phyloP scores from a whole-genome alignment of 192 early-diverging fungal species.

The Gamsiella multidivaricata region DNA sequence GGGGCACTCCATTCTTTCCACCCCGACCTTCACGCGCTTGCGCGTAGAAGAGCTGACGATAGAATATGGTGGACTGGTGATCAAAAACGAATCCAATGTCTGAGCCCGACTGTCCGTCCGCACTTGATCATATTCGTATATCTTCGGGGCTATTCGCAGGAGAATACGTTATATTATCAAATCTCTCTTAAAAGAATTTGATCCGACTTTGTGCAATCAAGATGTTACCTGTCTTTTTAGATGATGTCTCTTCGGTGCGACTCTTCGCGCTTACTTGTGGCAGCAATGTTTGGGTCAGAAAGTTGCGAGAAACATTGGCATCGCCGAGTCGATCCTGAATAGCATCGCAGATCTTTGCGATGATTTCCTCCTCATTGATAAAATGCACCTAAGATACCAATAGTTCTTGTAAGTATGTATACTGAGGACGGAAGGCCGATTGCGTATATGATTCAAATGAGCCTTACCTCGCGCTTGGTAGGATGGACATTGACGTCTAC shows the following conservation, averaged over 20 bases:
- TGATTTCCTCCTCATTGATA: conserved; percentile 88
- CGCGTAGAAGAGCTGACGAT: conserved; percentile 2
- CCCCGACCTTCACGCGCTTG: conserved; percentile 25
- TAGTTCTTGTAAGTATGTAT: too few relatives aligned
- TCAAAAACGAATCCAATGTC: conserved; percentile 79
- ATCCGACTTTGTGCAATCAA: too few relatives aligned
- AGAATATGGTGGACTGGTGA: conserved; percentile 19
- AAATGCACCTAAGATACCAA: conserved; percentile 79
- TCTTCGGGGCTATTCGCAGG: conserved; percentile 36
- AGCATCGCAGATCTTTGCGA: conserved; percentile 72
- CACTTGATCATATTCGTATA: conserved; percentile 82
- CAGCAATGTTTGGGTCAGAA: conserved; percentile 70
- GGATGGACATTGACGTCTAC: conserved; percentile 99
- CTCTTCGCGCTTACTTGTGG: conserved; percentile 29
- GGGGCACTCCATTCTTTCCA: conserved; percentile 1
- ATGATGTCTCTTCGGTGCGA: conserved; percentile 6
- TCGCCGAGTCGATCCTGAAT: conserved; percentile 76
- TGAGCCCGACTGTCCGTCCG: conserved; percentile 86
- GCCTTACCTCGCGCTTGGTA: conserved; percentile 85
- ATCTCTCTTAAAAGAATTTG: neutral
- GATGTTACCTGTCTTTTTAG: conserved; percentile 39
- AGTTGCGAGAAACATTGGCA: conserved; percentile 80
- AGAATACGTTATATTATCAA: neutral
- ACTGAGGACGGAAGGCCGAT: too few relatives aligned
- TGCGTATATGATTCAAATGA: neutral